Evolutionary conservation across 1,284 basidiomycete species (phyloP).

Genomic region (Rhodofomes roseus): DNA sequence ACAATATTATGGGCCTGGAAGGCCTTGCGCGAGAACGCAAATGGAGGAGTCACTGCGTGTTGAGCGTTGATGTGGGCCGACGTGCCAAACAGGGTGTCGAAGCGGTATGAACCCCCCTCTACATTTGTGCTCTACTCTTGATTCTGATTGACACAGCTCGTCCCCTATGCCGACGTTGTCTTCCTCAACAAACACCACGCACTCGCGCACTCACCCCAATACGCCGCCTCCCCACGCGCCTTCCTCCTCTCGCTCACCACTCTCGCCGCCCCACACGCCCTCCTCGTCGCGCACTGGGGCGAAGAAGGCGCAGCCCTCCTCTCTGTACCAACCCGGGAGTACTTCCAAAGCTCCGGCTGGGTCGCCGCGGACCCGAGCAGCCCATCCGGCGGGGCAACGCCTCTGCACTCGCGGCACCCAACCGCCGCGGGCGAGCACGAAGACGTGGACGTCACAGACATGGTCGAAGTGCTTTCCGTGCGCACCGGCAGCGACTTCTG

Average conservation of each 20-base stretch:
- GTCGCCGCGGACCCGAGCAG: slow-evolving; percentile 29
- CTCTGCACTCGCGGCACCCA: neutral
- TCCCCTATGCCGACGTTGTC: slow-evolving; percentile 74
- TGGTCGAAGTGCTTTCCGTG: slow-evolving; percentile 45
- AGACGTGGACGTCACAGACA: slow-evolving; percentile 6
- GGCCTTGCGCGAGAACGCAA: slow-evolving; percentile 74
- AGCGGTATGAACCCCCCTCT: slow-evolving; percentile 46
- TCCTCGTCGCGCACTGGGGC: slow-evolving; percentile 78
- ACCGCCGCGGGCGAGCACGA: slow-evolving; percentile 8
- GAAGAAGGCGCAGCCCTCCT: slow-evolving; percentile 71
- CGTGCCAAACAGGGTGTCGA: slow-evolving; percentile 74
- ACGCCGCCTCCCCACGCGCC: slow-evolving; percentile 62
- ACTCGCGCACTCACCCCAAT: slow-evolving; percentile 50
- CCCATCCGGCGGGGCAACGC: slow-evolving; percentile 3
- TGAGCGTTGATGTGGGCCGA: slow-evolving; percentile 72
- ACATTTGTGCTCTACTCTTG: neutral
- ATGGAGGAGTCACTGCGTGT: slow-evolving; percentile 75
- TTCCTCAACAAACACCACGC: slow-evolving; percentile 72
- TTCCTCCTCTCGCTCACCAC: slow-evolving; percentile 70
- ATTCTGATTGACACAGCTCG: slow-evolving; percentile 43
- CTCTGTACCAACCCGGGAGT: slow-evolving; percentile 77
- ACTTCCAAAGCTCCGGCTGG: slow-evolving; percentile 80
- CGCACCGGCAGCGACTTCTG: slow-evolving; percentile 72
- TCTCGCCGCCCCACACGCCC: slow-evolving; percentile 62
- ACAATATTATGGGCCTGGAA: slow-evolving; percentile 72